Base-by-base conservation (phyloP, 345 rosid species). In the Anastatica hierochuntica region DNA sequence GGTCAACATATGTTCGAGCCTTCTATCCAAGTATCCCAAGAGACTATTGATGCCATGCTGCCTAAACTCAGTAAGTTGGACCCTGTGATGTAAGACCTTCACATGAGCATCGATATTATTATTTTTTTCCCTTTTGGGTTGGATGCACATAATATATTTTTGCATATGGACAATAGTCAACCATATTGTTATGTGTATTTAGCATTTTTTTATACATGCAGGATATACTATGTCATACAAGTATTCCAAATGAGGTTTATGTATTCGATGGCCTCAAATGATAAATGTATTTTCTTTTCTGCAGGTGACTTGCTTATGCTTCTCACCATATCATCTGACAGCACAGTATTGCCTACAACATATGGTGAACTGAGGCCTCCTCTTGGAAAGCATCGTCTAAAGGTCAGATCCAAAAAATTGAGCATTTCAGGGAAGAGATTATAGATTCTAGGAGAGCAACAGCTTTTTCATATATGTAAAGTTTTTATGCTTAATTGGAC, bases 341-440 rank as follows among this genome's bases (percentile, higher is more conserved):
- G 84, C 64, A 80, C 77, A 43, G 26, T 88, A 58, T 74, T 94
- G 79, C 92, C 88, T 10, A 94, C 99, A 21, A 82, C 99, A 9
- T 94, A 81, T 63, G 99, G 99, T 47, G 85, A 83, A 67, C 64
- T 94, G 61, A 85, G 83, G 76, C 99, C 99, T 34, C 99, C 99
- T 60, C 87, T 94, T 8, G 96, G 99, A 67, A 88, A 94, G 71
- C 89, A 88, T 73, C 95, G 99, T 14, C 72, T 94, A 34, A 94
- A 85, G 99, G 97, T 94, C 40, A 50, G 68, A 26, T 66, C 63
- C 48, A 38, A 41, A n/a, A 54, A 15, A 18, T 33, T 16, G 31
- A 39, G 53, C 21, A 33, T 15, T 38, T 45, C 6, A 19, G 33
- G 41, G 51, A 43, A 35, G 21, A 54, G 26, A 1, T 17, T 36